Evolutionary conservation across 495 filamentous ascomycete genomes (phyloP), one percentile per base, ranked within the genome.

Genomic region (Clohesyomyces aquaticus): DNA sequence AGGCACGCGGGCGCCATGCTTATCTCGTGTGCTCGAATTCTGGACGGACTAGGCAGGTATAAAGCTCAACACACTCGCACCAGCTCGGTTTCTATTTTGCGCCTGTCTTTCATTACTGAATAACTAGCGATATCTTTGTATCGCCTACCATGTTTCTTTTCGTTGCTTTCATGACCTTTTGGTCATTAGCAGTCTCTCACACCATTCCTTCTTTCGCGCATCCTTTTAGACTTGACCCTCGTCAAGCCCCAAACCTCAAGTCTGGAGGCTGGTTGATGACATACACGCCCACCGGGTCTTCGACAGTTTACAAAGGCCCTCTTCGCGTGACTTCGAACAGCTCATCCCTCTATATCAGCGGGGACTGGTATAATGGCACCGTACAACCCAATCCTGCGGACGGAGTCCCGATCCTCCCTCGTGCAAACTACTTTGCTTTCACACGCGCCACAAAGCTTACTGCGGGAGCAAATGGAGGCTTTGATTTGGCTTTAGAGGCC

Each of bases 291-390:
- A n/a, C 50, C 35, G n/a, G 8, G 23, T 4, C 59, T 22, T 47
- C 50, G 22, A 21, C n/a, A 10, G n/a, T 26, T 3, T 63, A 63
- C 38, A 63, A 45, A 35, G 59, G 59, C 25, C 38, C 59, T 16
- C 49, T 63, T 2, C 59, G 59, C 32, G 35, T 63, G 4, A 63
- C 59, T 4, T 55, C 50, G 16, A 55, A 55, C 23, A 18, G 10
- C 28, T 43, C 50, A 9, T 25, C 50, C 1, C 26, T 38, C n/a
- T 35, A 47, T 25, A 63, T 63, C 10, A 47, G 22, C 41, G 59
- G 50, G 10, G 59, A 63, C 22, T 35, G 54, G 2, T 63, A 63
- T 38, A 63, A 63, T 26, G 42, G 50, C 3, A 63, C 59, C 22
- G 43, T 41, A 6, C 38, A 47, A 19, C 59, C 59, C 27, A 48